Base-by-base conservation (phyloP, 768 basidiomycete species). In the Termitomyces sp. region DNA sequence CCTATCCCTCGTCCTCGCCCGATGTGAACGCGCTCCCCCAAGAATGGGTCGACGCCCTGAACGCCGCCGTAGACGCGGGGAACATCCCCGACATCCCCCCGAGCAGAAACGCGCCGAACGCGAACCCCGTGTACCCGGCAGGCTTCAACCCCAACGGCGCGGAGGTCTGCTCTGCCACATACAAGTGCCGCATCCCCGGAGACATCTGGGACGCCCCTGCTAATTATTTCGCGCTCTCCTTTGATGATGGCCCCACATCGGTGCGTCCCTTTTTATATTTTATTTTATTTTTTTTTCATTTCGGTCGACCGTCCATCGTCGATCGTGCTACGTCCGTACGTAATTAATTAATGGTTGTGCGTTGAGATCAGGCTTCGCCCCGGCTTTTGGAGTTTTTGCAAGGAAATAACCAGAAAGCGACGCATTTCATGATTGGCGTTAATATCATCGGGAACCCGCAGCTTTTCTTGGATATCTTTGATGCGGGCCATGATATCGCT, bases 401-500 rank as follows among this genome's bases (percentile, higher is more conserved):
- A 57, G 53, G 73, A n/a, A 78, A 94, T 56, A 82, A 86, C 58
- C 69, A 83, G 55, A 78, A 70, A n/a, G 85, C 84, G 3, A 95
- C 94, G 5, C 92, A 95, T 67, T 96, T 95, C 69, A 82, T 94
- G 77, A 95, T 97, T 60, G 94, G 94, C 17, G 66, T 78, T 35
- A 89, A 93, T 66, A 88, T 94, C 56, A 63, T 89, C 28, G 50
- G 66, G 42, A 74, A 88, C 65, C 80, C 84, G 4, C 66, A 75
- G 9, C 63, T 76, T 46, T 91, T 94, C 70, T 60, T 73, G 56
- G 64, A 66, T 10, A 84, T 84, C 0, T 83, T 83, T 64, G 68
- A 75, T 28, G 67, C 67, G 21, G 74, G 73, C 2, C 64, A 75
- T 47, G 79, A 80, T 50, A 76, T 82, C 47, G 79, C 75, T 5